Percentiles rank a stretch among this genome's conserved stretches.
These are phyloP conservation scores for Solanum lignicaule DNA, from an alignment of 257 asterid genomes.

Conservation along the genomic window DNA sequence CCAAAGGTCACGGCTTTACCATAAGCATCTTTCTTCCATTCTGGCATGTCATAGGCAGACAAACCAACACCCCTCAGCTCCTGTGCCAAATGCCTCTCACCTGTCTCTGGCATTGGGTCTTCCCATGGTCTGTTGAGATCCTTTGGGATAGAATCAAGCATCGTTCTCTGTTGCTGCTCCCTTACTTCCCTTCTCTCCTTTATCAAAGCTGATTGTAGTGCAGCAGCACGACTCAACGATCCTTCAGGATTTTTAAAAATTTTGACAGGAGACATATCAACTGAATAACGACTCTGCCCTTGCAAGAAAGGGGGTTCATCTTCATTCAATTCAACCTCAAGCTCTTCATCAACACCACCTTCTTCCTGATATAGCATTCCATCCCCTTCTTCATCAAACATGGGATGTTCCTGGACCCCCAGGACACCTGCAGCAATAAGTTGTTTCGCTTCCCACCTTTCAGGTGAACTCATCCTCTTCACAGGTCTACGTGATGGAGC, in stretches of 20 bases:
- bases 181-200: slow-evolving; percentile 96
- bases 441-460: slow-evolving; percentile 91
- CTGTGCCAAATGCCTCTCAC: slow-evolving; percentile 96
- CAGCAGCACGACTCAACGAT: slow-evolving; percentile 91
- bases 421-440: slow-evolving; percentile 81
- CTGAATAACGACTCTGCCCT: slow-evolving; percentile 74
- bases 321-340: slow-evolving; percentile 83
- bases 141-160: slow-evolving; percentile 95
- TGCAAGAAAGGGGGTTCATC: slow-evolving; percentile 86
- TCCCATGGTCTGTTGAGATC: slow-evolving; percentile 98
- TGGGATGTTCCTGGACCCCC: slow-evolving; percentile 61
- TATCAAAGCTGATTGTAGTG: slow-evolving; percentile 85
- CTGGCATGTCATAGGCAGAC: slow-evolving; percentile 96
- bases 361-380: slow-evolving; percentile 87
- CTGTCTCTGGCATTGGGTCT: slow-evolving; percentile 98
- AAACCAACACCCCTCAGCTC: slow-evolving; percentile 93
- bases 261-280: slow-evolving; percentile 91
- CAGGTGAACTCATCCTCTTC: slow-evolving; percentile 94
- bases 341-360: slow-evolving; percentile 88
- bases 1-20: slow-evolving; percentile 89
- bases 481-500: slow-evolving; percentile 73
- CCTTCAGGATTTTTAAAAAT: slow-evolving; percentile 95
- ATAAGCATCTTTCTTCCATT: slow-evolving; percentile 93
- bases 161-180: slow-evolving; percentile 85
- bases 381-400: slow-evolving; percentile 76